Base-by-base conservation (phyloP, 495 filamentous ascomycete genomes). In the Penicillium longicatenatum region DNA sequence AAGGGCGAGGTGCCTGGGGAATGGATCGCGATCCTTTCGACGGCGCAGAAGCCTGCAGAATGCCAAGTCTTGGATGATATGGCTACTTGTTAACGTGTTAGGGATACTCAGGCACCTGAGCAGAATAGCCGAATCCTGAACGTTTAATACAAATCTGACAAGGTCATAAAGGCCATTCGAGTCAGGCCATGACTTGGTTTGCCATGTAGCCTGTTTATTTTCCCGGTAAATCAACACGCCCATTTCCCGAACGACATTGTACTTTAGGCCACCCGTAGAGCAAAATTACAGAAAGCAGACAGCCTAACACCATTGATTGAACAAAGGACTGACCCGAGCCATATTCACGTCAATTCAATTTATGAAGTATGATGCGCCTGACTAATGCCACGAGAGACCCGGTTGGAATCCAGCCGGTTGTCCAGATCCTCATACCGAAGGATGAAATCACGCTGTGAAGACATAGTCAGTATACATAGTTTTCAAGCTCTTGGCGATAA, bases 341-440 rank as follows among this genome's bases (percentile, higher is more conserved):
- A 12, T 37, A 52, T 50, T 26, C 26, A 4, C 1, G 4, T 26
- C 6, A 56, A 35, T 33, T 14, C 56, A 55, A 53, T 52, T 78
- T 65, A 79, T 76, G 76, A 78, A 60, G 70, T 68, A 39, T 75
- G 74, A 41, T 75, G 74, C n/a, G 74, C 59, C 33, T 73, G 71
- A 42, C 70, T 73, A 41, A 71, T 68, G 49, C 50, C 33, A 26
- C 75, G 74, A 30, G 61, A 60, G 31, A 75, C 53, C 20, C 77
- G 69, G 48, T 71, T 73, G 43, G 74, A 70, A 44, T 79, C 77
- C 57, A 79, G 64, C 47, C 72, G 76, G 67, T 80, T 81, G 62
- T 94, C 90, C 58, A 95, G 74, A 67, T 92, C 86, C 55, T 87
- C 86, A 59, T 93, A 94, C 59, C 90, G 79, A 19, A 96, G 79